Conservation (phyloP, 768 basidiomycete species). For the Suillus occidentalis region DNA sequence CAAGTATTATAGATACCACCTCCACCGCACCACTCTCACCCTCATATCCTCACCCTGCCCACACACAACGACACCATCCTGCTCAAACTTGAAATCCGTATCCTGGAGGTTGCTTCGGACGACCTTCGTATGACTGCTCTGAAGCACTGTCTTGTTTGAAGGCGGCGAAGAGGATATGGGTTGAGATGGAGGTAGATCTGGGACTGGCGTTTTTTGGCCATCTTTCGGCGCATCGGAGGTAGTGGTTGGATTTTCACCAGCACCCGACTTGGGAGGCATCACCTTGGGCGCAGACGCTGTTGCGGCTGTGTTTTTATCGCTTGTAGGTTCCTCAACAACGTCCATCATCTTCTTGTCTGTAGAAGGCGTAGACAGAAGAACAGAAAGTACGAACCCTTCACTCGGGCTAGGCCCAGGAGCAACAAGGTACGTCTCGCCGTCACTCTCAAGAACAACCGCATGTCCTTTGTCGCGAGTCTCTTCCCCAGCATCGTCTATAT, state of each 20-base stretch:
- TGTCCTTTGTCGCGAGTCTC: constrained; percentile 11
- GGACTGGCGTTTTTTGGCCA: background rate
- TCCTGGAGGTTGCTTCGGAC: constrained; percentile 21
- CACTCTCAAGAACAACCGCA: constrained; percentile 28
- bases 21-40: constrained; percentile 30
- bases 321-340: background rate
- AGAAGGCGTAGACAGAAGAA: background rate
- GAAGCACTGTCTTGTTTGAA: background rate
- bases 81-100: constrained; percentile 24
- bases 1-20: constrained; percentile 19
- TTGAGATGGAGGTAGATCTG: background rate
- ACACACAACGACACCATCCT: constrained; percentile 19
- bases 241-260: background rate
- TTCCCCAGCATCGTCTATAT: constrained; percentile 9
- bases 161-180: background rate
- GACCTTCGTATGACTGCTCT: constrained; percentile 1
- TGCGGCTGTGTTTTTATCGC: background rate
- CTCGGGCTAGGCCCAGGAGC: constrained; percentile 9
- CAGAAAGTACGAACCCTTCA: constrained; percentile 8
- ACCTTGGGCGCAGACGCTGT: background rate
- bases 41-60: constrained; percentile 8
- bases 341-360: background rate
- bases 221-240: background rate
- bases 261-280: background rate
- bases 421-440: constrained; percentile 23